These are phyloP conservation scores for Cynanchum wilfordii DNA, from an alignment of 257 asterid genomes.

Conservation along the genomic window DNA sequence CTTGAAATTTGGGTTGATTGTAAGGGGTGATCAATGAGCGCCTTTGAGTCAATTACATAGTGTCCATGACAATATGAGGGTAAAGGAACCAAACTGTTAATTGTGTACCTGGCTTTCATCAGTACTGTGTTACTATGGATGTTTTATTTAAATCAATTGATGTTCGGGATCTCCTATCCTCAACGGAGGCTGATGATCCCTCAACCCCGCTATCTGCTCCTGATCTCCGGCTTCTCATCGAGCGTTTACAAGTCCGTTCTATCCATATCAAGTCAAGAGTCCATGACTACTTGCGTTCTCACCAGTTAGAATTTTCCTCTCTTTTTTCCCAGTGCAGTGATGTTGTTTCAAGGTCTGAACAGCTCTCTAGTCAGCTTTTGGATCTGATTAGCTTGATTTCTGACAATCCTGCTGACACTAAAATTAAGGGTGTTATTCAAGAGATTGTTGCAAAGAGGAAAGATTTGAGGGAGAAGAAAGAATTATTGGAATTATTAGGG, in stretches of 20 bases:
- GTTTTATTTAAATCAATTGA: constrained; percentile 50
- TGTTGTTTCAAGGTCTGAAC: constrained; percentile 55
- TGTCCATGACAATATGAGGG: background rate
- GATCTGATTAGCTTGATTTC: constrained; percentile 49
- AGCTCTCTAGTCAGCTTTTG: constrained; percentile 31
- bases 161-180: constrained; percentile 78
- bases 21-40: background rate
- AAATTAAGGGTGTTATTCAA: constrained; percentile 39
- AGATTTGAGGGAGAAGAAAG: constrained; percentile 67
- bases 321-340: constrained; percentile 73
- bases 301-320: constrained; percentile 63
- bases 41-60: background rate
- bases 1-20: background rate
- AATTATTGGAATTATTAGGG: constrained; percentile 47
- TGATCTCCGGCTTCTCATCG: constrained; percentile 88
- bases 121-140: constrained; percentile 18
- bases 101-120: background rate
- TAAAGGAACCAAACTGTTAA: constrained; percentile 1
- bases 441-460: constrained; percentile 59
- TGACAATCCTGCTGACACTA: constrained; percentile 58
- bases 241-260: constrained; percentile 74
- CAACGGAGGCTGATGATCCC: constrained; percentile 44
- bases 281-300: constrained; percentile 69
- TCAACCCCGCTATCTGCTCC: constrained; percentile 80
- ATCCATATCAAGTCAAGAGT: constrained; percentile 76